Conservation (phyloP, 2,329 filamentous ascomycete species). For the Plectosphaerella sp. region DNA sequence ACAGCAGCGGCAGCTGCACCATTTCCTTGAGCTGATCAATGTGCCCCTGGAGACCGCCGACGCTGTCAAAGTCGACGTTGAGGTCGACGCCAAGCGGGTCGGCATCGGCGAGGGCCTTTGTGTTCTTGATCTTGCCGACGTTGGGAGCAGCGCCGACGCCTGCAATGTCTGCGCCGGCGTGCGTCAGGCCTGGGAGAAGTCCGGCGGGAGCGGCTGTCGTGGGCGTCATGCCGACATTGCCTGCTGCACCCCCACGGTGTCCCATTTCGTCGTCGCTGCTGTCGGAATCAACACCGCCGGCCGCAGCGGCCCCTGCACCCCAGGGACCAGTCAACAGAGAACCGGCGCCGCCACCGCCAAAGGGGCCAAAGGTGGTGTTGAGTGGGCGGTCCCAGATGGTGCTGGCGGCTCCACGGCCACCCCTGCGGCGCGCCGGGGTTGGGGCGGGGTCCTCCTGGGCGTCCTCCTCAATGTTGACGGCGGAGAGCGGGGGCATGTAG, state of each 20-base stretch:
- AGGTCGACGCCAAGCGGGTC: slow-evolving; percentile 92
- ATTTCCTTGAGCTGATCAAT: slow-evolving; percentile 98
- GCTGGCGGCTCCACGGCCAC: slow-evolving; percentile 56
- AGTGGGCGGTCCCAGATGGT: slow-evolving; percentile 71
- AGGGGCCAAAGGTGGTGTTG: slow-evolving; percentile 88
- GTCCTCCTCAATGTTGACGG: slow-evolving; percentile 61
- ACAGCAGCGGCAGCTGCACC: slow-evolving; percentile 90
- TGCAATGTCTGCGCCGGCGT: slow-evolving; percentile 18
- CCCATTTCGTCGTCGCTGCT: slow-evolving; percentile 91
- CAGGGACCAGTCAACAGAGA: slow-evolving; percentile 72
- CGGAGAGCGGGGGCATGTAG: slow-evolving; percentile 68
- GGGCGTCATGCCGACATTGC: slow-evolving; percentile 59
- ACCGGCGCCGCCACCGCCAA: slow-evolving; percentile 75
- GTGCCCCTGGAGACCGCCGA: slow-evolving; percentile 87
- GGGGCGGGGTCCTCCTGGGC: slow-evolving; percentile 64
- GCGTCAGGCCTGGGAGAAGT: slow-evolving; percentile 34
- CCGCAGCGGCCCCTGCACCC: slow-evolving; percentile 67
- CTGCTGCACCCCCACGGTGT: slow-evolving; percentile 49
- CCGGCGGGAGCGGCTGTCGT: slow-evolving; percentile 43
- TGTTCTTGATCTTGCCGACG: slow-evolving; percentile 89
- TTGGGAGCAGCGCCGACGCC: slow-evolving; percentile 60
- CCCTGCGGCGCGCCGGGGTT: slow-evolving; percentile 64
- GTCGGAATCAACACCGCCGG: slow-evolving; percentile 83
- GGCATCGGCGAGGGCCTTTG: slow-evolving; percentile 85
- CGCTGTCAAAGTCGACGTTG: slow-evolving; percentile 88